phyloP scores from a whole-genome alignment of 2,329 filamentous ascomycete species.

The Pezicula radicicola region DNA sequence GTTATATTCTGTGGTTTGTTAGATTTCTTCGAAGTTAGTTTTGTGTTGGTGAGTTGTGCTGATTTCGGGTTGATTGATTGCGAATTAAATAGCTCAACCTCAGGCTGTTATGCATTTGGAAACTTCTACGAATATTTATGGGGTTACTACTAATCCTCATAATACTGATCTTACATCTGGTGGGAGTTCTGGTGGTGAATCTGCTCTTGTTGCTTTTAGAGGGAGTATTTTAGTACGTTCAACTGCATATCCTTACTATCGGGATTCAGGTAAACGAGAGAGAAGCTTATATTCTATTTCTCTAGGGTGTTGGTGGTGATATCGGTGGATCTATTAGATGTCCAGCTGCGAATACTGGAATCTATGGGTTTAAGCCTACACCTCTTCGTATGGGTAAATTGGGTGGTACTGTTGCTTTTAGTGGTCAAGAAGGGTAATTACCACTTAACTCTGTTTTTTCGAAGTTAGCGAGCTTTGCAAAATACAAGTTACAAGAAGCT shows the following conservation, averaged over 20 bases:
- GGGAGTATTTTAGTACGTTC: conserved; percentile 33
- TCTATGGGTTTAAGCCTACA: conserved; percentile 11
- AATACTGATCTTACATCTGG: conserved; percentile 56
- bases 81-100: conserved; percentile 27
- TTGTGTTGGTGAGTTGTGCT: too few relatives aligned
- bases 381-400: conserved; percentile 5
- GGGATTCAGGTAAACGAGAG: too few relatives aligned
- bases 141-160: conserved; percentile 43
- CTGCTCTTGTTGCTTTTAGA: conserved; percentile 38
- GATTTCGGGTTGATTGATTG: conserved; percentile 21
- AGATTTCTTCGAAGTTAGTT: too few relatives aligned
- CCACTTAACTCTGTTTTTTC: background rate
- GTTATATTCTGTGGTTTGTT: too few relatives aligned
- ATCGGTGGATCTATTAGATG: conserved; percentile 16
- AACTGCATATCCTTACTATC: too few relatives aligned
- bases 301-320: conserved; percentile 14
- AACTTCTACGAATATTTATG: conserved; percentile 57
- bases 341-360: conserved; percentile 7
- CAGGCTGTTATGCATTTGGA: conserved; percentile 39
- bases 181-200: conserved; percentile 62
- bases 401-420: background rate
- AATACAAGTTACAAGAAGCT: background rate
- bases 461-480: too few relatives aligned
- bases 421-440: conserved; percentile 8
- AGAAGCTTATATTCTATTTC: background rate